A percentile compares a stretch with the other conserved stretches of the same genome.
phyloP scores from a whole-genome alignment of 75 land plant genomes.

The Selaginella tamariscina region DNA sequence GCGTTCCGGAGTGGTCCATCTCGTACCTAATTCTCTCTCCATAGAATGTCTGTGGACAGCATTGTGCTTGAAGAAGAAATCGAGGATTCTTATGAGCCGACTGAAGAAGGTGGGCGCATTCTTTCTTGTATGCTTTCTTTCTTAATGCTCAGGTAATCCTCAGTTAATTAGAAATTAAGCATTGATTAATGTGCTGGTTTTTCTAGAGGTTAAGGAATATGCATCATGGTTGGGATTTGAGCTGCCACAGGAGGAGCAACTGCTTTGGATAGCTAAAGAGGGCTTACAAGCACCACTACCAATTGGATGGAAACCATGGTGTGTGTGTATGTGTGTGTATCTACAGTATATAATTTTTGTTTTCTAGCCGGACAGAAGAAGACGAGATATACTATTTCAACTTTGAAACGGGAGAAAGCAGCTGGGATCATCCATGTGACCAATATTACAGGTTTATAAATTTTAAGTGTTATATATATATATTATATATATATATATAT shows the following conservation, averaged over 20 bases:
- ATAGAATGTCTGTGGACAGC: neutral
- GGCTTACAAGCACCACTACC: constrained; percentile 18
- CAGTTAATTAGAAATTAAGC: neutral
- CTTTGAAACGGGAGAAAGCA: constrained; percentile 22
- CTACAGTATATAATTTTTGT: neutral
- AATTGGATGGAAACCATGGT: constrained; percentile 29
- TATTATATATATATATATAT: neutral
- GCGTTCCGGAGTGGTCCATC: too few relatives aligned
- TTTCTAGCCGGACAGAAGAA: constrained; percentile 27
- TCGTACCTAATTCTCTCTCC: too few relatives aligned
- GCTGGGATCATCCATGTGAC: constrained; percentile 32
- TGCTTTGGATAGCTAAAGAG: constrained; percentile 29
- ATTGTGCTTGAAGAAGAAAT: constrained; percentile 17
- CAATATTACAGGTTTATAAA: constrained; percentile 17
- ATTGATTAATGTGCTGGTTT: neutral
- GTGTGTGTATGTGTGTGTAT: neutral
- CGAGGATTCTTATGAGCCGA: constrained; percentile 10
- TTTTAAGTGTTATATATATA: neutral
- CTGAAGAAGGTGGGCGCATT: constrained; percentile 13
- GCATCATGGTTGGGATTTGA: constrained; percentile 26
- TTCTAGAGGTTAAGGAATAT: constrained; percentile 24
- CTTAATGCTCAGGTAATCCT: neutral
- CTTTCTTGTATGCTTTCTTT: neutral
- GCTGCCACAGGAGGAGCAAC: constrained; percentile 17
- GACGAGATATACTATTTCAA: constrained; percentile 30